Evolutionary conservation across 208 protist species (phyloP).

Genomic region (Polymyxa betae): DNA sequence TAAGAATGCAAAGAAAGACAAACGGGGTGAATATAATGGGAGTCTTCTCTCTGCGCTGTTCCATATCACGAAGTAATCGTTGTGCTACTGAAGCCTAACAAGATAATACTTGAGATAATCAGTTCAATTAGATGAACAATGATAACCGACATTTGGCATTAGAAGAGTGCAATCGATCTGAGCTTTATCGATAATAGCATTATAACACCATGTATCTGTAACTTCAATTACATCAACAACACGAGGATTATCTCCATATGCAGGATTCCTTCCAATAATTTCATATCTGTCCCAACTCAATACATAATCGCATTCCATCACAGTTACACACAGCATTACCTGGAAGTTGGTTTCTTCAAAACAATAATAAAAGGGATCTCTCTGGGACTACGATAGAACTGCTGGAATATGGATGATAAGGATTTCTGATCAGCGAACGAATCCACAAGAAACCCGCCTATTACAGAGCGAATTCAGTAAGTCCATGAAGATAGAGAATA

Average conservation of each 20-base stretch:
- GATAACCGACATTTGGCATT: neutral
- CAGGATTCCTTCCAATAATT: neutral
- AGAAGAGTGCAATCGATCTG: neutral
- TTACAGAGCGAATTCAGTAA: neutral
- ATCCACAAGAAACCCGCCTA: slow-evolving; percentile 28
- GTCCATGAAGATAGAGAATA: neutral
- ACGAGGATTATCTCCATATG: neutral
- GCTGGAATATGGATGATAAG: neutral
- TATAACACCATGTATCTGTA: neutral
- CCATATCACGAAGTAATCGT: neutral
- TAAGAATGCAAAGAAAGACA: neutral
- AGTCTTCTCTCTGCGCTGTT: neutral
- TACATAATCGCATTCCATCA: neutral
- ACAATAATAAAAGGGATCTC: slow-evolving; percentile 4
- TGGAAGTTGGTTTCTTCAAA: neutral
- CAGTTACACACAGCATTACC: neutral
- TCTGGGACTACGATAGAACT: neutral
- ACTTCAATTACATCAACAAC: neutral
- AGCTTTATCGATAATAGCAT: slow-evolving; percentile 9
- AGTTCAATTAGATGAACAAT: neutral
- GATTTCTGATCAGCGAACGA: neutral
- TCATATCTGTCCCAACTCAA: neutral
- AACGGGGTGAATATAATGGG: neutral
- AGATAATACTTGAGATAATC: neutral
- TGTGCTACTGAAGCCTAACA: neutral